Evolutionary conservation across 2,329 filamentous ascomycete species (phyloP).

Genomic region (Trichoderma gracile): DNA sequence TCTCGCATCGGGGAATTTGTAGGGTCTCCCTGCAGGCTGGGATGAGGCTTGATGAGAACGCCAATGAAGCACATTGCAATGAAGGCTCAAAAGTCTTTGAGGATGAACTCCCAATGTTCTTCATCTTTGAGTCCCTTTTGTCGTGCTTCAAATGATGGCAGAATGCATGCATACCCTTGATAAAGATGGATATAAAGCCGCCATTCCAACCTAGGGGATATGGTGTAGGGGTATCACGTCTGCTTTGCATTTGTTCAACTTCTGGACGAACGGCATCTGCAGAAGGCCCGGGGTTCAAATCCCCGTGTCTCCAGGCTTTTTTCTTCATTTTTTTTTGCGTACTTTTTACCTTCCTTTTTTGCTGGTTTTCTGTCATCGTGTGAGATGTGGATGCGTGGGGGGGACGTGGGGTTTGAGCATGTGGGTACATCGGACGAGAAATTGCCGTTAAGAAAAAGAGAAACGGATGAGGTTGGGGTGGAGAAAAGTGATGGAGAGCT

Average conservation of each 20-base stretch:
- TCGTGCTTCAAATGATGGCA: too few species aligned
- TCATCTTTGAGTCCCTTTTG: too few species aligned
- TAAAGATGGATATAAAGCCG: neutral
- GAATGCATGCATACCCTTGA: neutral
- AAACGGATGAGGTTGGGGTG: too few species aligned
- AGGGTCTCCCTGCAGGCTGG: neutral
- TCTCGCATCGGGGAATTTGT: neutral
- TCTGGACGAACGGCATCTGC: neutral
- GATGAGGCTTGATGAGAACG: neutral
- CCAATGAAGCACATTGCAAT: too few species aligned
- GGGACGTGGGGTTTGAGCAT: neutral
- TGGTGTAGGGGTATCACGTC: slow-evolving; percentile 22
- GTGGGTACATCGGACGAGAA: too few species aligned
- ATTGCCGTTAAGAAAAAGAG: too few species aligned
- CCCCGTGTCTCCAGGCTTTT: slow-evolving; percentile 16
- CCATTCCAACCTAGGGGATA: slow-evolving; percentile 17
- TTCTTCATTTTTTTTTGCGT: neutral
- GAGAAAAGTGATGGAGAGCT: too few species aligned
- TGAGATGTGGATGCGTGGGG: neutral
- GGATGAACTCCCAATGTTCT: too few species aligned
- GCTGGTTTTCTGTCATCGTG: neutral
- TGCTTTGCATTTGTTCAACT: slow-evolving; percentile 13
- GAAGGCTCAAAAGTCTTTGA: too few species aligned
- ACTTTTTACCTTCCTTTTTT: neutral
- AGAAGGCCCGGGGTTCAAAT: slow-evolving; percentile 21